These are phyloP conservation scores for Biscogniauxia mediterranea DNA, from an alignment of 2,329 filamentous ascomycete species.

Conservation along the genomic window DNA sequence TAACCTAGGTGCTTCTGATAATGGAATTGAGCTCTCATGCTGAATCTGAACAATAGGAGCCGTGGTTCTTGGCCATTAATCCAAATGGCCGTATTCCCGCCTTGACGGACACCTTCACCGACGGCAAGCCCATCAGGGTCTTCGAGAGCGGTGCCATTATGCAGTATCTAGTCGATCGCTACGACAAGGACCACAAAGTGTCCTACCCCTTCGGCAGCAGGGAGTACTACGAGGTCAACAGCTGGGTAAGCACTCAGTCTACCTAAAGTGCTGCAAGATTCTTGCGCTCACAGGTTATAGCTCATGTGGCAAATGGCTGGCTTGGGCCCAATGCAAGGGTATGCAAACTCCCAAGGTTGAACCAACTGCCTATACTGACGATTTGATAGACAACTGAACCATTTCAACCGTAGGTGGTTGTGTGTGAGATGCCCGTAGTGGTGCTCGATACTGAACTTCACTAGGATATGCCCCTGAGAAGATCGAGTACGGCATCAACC, in stretches of 20 bases:
- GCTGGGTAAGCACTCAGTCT: constrained; percentile 56
- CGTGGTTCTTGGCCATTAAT: constrained; percentile 89
- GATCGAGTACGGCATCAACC: constrained; percentile 78
- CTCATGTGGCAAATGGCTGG: constrained; percentile 76
- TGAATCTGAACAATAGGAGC: constrained; percentile 42
- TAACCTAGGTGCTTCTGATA: not conserved
- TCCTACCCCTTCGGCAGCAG: constrained; percentile 70
- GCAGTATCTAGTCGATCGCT: constrained; percentile 78
- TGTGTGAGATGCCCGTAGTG: not conserved
- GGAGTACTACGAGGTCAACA: constrained; percentile 77
- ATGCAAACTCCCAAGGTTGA: constrained; percentile 7
- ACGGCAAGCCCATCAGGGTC: constrained; percentile 70
- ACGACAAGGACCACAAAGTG: constrained; percentile 79
- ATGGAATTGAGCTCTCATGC: too few relatives aligned
- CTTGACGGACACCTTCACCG: constrained; percentile 72
- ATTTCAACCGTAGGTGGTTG: constrained; percentile 62
- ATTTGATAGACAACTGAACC: constrained; percentile 64
- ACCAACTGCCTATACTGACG: constrained; percentile 9
- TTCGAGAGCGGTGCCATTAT: constrained; percentile 85
- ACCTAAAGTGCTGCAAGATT: not conserved
- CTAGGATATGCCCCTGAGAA: constrained; percentile 73
- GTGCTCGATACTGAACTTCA: not conserved
- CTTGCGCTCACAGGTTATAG: constrained; percentile 31
- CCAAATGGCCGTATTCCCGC: constrained; percentile 91
- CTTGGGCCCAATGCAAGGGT: constrained; percentile 76